Evolutionary conservation across 441 rosid species (phyloP).

Genomic region (Arabidopsis lyrata): DNA sequence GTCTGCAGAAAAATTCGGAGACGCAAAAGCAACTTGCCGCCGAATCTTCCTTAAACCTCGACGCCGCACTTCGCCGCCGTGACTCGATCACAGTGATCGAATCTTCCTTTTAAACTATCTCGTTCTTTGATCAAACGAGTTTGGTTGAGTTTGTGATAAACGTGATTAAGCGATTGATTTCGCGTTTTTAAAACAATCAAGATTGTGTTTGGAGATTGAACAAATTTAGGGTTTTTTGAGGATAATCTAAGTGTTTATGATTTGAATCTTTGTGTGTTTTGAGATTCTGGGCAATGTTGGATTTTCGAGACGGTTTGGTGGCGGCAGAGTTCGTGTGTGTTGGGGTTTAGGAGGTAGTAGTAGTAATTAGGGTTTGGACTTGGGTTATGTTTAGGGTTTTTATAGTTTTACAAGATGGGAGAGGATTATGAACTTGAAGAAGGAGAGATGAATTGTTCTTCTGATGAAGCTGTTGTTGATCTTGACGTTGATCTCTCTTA

Average conservation of each 20-base stretch:
- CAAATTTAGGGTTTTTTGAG: not conserved
- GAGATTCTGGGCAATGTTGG: constrained; percentile 40
- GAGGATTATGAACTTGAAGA: constrained; percentile 46
- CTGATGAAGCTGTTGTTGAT: constrained; percentile 36
- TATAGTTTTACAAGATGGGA: constrained; percentile 28
- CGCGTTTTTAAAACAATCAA: not conserved
- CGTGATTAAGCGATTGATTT: constrained; percentile 29
- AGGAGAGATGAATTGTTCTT: constrained; percentile 41
- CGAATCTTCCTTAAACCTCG: constrained; percentile 40
- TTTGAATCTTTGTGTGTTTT: constrained; percentile 20
- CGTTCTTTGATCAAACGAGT: not conserved
- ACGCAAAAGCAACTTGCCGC: constrained; percentile 30
- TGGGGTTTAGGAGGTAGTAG: constrained; percentile 24
- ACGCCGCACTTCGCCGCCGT: constrained; percentile 22
- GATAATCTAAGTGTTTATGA: constrained; percentile 4
- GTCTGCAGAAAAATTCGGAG: constrained; percentile 43
- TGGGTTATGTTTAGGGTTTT: constrained; percentile 19
- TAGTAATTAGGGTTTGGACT: not conserved
- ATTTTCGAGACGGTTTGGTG: constrained; percentile 42
- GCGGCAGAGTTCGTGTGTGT: constrained; percentile 28
- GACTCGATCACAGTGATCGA: constrained; percentile 20
- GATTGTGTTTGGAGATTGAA: constrained; percentile 8
- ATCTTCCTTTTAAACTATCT: not conserved
- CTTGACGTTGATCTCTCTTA: constrained; percentile 43
- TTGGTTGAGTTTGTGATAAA: constrained; percentile 33